phyloP scores from a whole-genome alignment of 2,329 filamentous ascomycete species.

The Parafenestella ontariensis region DNA sequence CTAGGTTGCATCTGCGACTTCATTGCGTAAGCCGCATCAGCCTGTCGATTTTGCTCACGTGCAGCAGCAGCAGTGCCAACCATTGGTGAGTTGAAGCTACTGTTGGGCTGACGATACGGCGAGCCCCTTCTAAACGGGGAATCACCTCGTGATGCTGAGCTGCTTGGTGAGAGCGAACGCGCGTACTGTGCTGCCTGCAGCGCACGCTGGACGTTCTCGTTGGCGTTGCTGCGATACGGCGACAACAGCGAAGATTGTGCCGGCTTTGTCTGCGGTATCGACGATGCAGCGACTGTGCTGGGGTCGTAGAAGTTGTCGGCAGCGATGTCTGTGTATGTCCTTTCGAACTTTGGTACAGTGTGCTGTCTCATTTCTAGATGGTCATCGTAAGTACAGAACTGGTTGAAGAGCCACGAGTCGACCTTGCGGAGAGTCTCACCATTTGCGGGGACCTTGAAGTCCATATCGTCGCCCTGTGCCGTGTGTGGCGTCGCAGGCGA shows the following conservation, averaged over 20 bases:
- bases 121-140: constrained; percentile 81
- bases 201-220: constrained; percentile 71
- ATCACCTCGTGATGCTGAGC: constrained; percentile 65
- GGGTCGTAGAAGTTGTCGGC: constrained; percentile 85
- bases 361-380: constrained; percentile 59
- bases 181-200: constrained; percentile 80
- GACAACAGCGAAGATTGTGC: constrained; percentile 57
- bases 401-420: constrained; percentile 60
- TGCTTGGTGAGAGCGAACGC: constrained; percentile 63
- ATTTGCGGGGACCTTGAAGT: constrained; percentile 60
- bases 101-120: constrained; percentile 55
- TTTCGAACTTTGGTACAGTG: constrained; percentile 74
- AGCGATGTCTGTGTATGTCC: constrained; percentile 86
- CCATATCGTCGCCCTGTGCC: constrained; percentile 59
- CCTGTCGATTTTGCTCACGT: constrained; percentile 68
- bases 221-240: constrained; percentile 54
- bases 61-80: constrained; percentile 65
- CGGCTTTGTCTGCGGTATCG: constrained; percentile 54
- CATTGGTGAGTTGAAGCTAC: constrained; percentile 51
- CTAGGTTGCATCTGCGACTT: constrained; percentile 48
- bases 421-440: constrained; percentile 59
- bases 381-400: constrained; percentile 71
- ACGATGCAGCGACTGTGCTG: constrained; percentile 63
- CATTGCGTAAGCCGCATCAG: constrained; percentile 59
- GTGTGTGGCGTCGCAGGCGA: constrained; percentile 68